These are phyloP conservation scores for Chlorella sp. DNA, from an alignment of 139 green algal genomes.

Conservation along the genomic window DNA sequence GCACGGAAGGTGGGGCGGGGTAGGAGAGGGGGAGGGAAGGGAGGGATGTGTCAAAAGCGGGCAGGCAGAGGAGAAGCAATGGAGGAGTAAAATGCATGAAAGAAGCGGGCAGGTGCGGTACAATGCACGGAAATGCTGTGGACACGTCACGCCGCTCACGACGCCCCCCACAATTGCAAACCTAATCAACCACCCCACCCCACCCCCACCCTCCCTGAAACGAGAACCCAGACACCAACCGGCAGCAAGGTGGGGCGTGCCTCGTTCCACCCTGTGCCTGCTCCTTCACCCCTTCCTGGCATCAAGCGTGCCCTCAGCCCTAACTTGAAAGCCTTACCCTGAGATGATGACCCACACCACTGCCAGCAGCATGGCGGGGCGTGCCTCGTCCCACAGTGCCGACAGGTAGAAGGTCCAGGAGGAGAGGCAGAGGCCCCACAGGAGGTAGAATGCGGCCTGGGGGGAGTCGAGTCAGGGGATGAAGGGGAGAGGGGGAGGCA, in stretches of 20 bases:
- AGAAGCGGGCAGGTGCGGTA: no score
- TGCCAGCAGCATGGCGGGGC: conserved; percentile 40
- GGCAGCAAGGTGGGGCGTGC: conserved; percentile 43
- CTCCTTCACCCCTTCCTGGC: background rate
- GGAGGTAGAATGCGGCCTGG: conserved; percentile 74
- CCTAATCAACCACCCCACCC: no score
- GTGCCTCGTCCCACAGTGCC: conserved; percentile 32
- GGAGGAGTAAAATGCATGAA: no score
- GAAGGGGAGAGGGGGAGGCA: conserved; percentile 27
- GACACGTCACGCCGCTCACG: no score
- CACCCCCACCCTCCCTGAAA: no score
- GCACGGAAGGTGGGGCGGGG: background rate
- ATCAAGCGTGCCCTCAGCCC: conserved; percentile 34
- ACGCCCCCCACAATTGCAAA: no score
- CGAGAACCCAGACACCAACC: conserved; percentile 45
- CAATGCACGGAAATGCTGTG: no score
- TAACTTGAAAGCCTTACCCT: conserved; percentile 1
- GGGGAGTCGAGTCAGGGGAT: no score
- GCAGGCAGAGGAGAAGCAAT: background rate
- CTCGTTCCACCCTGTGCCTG: background rate
- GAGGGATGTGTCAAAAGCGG: background rate
- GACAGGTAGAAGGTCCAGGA: conserved; percentile 64
- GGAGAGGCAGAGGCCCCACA: conserved; percentile 77
- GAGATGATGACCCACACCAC: conserved; percentile 54
- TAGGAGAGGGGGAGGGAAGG: background rate